These are phyloP conservation scores for Alternaria conjuncta DNA, from an alignment of 2,329 filamentous ascomycete species.

Conservation along the genomic window DNA sequence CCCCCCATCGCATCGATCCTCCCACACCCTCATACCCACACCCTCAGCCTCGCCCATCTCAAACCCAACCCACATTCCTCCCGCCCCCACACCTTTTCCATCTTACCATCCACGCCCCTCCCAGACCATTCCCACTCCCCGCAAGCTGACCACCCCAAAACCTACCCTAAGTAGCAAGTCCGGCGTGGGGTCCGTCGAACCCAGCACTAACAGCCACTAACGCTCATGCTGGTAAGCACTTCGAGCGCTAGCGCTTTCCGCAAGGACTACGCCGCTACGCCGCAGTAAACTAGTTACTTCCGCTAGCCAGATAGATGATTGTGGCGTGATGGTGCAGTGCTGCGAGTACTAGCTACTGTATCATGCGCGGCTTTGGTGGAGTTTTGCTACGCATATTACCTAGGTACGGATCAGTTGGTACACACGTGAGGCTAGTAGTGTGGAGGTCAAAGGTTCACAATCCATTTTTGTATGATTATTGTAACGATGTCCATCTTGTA, in stretches of 20 bases:
- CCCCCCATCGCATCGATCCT: neutral
- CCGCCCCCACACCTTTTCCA: neutral
- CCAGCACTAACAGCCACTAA: slow-evolving; percentile 3
- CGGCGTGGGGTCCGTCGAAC: neutral
- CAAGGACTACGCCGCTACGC: neutral
- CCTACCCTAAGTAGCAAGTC: neutral
- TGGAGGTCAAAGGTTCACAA: neutral
- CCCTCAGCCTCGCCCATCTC: neutral
- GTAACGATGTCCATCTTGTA: neutral
- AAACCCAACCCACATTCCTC: neutral
- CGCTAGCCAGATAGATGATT: neutral
- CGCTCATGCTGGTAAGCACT: neutral
- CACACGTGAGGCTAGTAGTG: neutral
- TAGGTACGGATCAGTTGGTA: neutral
- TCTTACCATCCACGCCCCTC: neutral
- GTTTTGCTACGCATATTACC: neutral
- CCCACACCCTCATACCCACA: neutral
- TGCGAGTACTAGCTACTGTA: neutral
- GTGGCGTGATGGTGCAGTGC: neutral
- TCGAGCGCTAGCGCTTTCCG: neutral
- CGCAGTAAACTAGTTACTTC: neutral
- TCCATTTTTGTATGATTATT: neutral
- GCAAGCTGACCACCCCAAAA: neutral
- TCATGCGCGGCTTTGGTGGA: neutral
- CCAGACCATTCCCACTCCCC: neutral